Evolutionary conservation across 169 alveolate genomes (phyloP).

Genomic region (Amoebophrya sp.): DNA sequence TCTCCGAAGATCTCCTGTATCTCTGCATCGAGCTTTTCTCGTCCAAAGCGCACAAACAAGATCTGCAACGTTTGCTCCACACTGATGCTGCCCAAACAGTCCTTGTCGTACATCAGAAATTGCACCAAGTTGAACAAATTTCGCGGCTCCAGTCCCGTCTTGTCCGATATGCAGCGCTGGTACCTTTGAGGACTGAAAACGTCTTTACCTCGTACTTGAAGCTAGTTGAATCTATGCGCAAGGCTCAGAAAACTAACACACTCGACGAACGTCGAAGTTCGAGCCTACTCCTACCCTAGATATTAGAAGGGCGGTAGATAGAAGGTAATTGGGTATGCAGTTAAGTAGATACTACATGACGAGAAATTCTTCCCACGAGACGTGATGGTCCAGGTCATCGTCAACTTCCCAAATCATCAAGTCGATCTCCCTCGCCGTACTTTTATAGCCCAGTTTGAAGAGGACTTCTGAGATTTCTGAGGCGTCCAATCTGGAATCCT

Average conservation of each 20-base stretch:
- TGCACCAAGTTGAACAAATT: slow-evolving; percentile 73
- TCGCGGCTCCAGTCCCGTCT: slow-evolving; percentile 78
- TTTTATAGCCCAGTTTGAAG: slow-evolving; percentile 35
- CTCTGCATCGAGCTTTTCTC: slow-evolving; percentile 71
- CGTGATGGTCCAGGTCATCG: slow-evolving; percentile 74
- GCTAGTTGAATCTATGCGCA: no score
- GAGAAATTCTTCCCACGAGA: slow-evolving; percentile 73
- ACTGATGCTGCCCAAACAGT: slow-evolving; percentile 66
- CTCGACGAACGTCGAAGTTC: no score
- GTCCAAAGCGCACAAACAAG: slow-evolving; percentile 75
- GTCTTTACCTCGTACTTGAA: no score
- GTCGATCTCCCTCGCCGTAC: slow-evolving; percentile 59
- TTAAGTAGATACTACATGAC: no score
- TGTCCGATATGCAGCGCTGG: slow-evolving; percentile 74
- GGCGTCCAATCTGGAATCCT: slow-evolving; percentile 47
- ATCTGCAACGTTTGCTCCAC: slow-evolving; percentile 84
- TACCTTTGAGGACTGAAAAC: no score
- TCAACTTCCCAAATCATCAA: slow-evolving; percentile 82
- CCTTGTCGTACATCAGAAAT: slow-evolving; percentile 80
- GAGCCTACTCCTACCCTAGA: no score
- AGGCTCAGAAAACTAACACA: no score
- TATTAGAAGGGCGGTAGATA: no score
- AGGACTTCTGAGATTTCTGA: slow-evolving; percentile 41
- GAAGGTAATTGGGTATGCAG: no score
- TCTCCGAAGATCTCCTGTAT: slow-evolving; percentile 68